Conservation (phyloP, 257 asterid species). For the Striga asiatica region DNA sequence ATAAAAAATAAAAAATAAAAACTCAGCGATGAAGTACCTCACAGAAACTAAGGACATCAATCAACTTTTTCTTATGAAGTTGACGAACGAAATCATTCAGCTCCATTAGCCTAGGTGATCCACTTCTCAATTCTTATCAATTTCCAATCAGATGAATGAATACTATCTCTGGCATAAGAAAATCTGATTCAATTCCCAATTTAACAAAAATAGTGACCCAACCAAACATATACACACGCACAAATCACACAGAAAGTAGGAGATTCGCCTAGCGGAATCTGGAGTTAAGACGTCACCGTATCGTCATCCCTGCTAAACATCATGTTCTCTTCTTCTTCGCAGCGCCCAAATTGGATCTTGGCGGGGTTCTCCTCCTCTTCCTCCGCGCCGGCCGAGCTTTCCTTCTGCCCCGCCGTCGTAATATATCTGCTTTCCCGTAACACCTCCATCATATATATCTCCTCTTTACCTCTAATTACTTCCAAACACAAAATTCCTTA, state of each 20-base stretch:
- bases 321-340: constrained; percentile 32
- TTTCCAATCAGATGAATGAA: too few relatives aligned
- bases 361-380: constrained; percentile 25
- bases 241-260: too few relatives aligned
- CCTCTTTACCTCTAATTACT: constrained; percentile 32
- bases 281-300: constrained; percentile 88
- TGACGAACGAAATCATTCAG: constrained; percentile 73
- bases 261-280: constrained; percentile 60
- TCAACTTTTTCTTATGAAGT: constrained; percentile 59
- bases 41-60: constrained; percentile 92
- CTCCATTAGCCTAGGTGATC: constrained; percentile 90
- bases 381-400: constrained; percentile 20
- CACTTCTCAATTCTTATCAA: constrained; percentile 96
- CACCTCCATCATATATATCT: constrained; percentile 60
- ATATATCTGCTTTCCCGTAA: constrained; percentile 70
- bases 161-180: too few relatives aligned
- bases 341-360: constrained; percentile 29
- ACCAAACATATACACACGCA: too few relatives aligned
- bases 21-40: constrained; percentile 42
- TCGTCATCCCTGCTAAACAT: constrained; percentile 85
- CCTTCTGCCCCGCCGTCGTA: constrained; percentile 56
- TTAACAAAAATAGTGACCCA: too few relatives aligned
- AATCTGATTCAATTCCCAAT: too few relatives aligned
- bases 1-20: constrained; percentile 14
- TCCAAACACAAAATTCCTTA: constrained; percentile 1